A percentile compares a stretch with the other conserved stretches of the same genome.
These are phyloP conservation scores for Onygena corvina DNA, from an alignment of 2,329 filamentous ascomycete genomes.

Conservation along the genomic window DNA sequence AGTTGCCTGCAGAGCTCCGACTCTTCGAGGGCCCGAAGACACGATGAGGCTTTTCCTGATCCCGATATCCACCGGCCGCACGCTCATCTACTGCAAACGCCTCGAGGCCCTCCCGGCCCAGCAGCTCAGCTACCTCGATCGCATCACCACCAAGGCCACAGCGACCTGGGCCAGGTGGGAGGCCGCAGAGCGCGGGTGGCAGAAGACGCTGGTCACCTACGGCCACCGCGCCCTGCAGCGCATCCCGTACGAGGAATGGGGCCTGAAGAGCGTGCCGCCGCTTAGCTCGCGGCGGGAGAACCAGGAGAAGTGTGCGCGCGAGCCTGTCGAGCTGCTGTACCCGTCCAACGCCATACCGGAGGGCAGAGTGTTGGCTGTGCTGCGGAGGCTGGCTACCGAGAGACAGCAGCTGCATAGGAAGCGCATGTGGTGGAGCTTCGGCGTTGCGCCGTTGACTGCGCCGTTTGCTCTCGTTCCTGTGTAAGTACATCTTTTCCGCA, in stretches of 20 bases:
- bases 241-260: slow-evolving; percentile 97
- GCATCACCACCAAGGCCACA: slow-evolving; percentile 57
- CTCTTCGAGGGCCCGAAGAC: background rate
- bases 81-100: slow-evolving; percentile 83
- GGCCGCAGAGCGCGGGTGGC: slow-evolving; percentile 71
- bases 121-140: slow-evolving; percentile 53
- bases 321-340: slow-evolving; percentile 56
- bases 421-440: slow-evolving; percentile 66
- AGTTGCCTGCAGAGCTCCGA: too few relatives aligned
- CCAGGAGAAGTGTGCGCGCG: slow-evolving; percentile 50
- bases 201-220: slow-evolving; percentile 71
- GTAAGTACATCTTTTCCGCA: slow-evolving; percentile 42
- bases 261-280: slow-evolving; percentile 83
- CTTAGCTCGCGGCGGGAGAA: slow-evolving; percentile 54
- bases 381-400: slow-evolving; percentile 64
- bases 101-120: slow-evolving; percentile 45
- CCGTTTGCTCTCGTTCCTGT: slow-evolving; percentile 76
- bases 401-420: slow-evolving; percentile 64
- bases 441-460: slow-evolving; percentile 69
- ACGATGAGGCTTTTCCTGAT: slow-evolving; percentile 86
- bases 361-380: slow-evolving; percentile 50
- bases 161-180: slow-evolving; percentile 80
- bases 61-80: slow-evolving; percentile 80
- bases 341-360: slow-evolving; percentile 57
- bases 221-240: slow-evolving; percentile 75